Percentiles rank a stretch among this genome's conserved stretches.
phyloP scores from a whole-genome alignment of 768 basidiomycete genomes.

The Tephrocybe rancida region DNA sequence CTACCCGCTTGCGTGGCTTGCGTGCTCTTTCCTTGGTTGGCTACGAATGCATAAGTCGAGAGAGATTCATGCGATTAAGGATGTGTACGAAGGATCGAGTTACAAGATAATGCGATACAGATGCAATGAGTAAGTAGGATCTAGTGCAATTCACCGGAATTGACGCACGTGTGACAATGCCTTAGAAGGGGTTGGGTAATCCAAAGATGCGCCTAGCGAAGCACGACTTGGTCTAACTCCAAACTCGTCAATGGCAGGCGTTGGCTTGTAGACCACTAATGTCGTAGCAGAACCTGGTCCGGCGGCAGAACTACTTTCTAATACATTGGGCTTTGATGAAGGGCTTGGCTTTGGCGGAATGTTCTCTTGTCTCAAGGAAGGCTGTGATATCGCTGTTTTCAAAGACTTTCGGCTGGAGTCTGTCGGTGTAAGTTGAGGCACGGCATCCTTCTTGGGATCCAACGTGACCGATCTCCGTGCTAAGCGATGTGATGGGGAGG shows the following conservation, averaged over 20 bases:
- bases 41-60: conserved; percentile 40
- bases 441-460: conserved; percentile 24
- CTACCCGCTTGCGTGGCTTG: conserved; percentile 52
- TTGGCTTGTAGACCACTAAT: conserved; percentile 61
- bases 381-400: conserved; percentile 30
- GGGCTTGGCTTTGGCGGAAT: conserved; percentile 4
- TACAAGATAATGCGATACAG: conserved; percentile 29
- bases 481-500: conserved; percentile 43
- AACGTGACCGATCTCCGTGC: conserved; percentile 42
- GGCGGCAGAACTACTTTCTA: conserved; percentile 25
- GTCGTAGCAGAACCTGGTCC: conserved; percentile 77
- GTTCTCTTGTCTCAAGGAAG: conserved; percentile 12
- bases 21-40: conserved; percentile 75
- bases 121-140: conserved; percentile 43
- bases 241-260: conserved; percentile 53
- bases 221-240: conserved; percentile 38
- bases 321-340: conserved; percentile 1
- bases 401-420: conserved; percentile 1
- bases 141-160: conserved; percentile 60
- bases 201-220: conserved; percentile 22
- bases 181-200: conserved; percentile 48
- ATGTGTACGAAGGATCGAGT: conserved; percentile 21
- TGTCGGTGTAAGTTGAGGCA: conserved; percentile 14
- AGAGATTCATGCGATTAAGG: conserved; percentile 17
- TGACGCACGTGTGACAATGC: conserved; percentile 88